These are phyloP conservation scores for Pythium folliculosum DNA, from an alignment of 352 stramenopile species.

Conservation along the genomic window DNA sequence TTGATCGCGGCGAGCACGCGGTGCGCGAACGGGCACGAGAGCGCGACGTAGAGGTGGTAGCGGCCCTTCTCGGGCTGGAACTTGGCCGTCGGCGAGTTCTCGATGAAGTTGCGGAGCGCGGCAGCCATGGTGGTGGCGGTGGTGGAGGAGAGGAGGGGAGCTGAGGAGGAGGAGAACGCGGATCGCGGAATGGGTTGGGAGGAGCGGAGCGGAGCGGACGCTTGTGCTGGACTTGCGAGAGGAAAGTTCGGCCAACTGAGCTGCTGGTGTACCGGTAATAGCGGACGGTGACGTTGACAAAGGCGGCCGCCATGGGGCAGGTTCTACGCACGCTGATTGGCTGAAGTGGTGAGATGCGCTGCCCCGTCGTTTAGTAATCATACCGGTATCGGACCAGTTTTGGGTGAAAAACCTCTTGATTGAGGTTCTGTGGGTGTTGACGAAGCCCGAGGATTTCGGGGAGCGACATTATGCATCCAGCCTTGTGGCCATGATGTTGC, in stretches of 20 bases:
- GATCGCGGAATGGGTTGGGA: conserved; percentile 4
- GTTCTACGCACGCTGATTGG: background rate
- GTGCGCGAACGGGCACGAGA: conserved; percentile 86
- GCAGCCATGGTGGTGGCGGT: conserved; percentile 16
- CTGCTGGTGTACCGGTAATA: background rate
- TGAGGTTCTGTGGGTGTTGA: conserved; percentile 3
- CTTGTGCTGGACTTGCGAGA: background rate
- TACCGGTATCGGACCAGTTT: background rate
- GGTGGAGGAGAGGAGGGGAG: background rate
- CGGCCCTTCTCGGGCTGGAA: conserved; percentile 50
- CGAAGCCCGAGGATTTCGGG: too few relatives aligned
- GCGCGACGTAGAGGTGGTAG: conserved; percentile 93
- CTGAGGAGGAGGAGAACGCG: conserved; percentile 3
- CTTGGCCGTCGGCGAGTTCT: conserved; percentile 22
- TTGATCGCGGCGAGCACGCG: conserved; percentile 68
- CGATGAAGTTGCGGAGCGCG: conserved; percentile 29
- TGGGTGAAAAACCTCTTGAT: background rate
- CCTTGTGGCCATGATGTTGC: too few relatives aligned
- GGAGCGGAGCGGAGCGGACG: background rate
- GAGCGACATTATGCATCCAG: too few relatives aligned
- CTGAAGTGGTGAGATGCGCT: background rate
- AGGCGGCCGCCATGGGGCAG: background rate
- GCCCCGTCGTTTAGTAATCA: background rate
- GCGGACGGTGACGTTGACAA: conserved; percentile 13
- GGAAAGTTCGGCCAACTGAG: background rate